Base-by-base conservation (phyloP, 495 filamentous ascomycete genomes). In the Platismatia glauca region DNA sequence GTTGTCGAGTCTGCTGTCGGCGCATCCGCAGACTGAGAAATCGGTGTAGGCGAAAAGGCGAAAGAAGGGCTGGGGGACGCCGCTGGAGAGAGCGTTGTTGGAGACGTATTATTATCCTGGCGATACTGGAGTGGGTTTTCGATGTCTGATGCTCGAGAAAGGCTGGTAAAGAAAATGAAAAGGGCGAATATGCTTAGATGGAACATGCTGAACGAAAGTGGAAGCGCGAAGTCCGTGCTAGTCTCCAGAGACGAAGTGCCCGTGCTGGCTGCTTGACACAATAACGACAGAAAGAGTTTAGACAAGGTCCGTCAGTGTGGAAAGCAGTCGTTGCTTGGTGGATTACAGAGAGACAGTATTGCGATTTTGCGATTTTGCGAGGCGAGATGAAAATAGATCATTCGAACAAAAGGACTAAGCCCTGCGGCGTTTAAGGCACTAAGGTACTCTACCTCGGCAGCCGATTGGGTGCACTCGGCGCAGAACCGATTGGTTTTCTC, bases 41-140 rank as follows among this genome's bases (percentile, higher is more conserved):
- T 43, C 46, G 55, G 41, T 37, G 34, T 55, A 55, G 43, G 39
- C 22, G 33, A 71, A 74, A 56, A 33, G 27, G 48, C 46, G 15
- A 65, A 50, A 15, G 70, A 65, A 8, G 67, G 57, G 29, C 68
- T 64, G 12, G 67, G 44, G 13, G 71, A 63, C 3, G 70, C 67
- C 12, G 59, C 55, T 13, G 69, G 60, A 55, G 58, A 58, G 27
- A 43, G 55, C 22, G 59, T 20, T 18, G 67, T 63, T 31, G 56
- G 41, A 12, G 64, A 63, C 24, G 71, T 63, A n/a, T 63, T 60
- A 58, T 59, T 65, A 38, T 59, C 62, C 31, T 68, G 66, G 31
- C 66, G 66, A 38, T 65, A 62, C 34, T 57, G 27, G 2, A 63
- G 41, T 34, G 53, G 61, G 8, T 68, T 53, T 9, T 65, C 46